Base-by-base conservation (phyloP, 2,329 filamentous ascomycete genomes). In the Escovopsis sp. region DNA sequence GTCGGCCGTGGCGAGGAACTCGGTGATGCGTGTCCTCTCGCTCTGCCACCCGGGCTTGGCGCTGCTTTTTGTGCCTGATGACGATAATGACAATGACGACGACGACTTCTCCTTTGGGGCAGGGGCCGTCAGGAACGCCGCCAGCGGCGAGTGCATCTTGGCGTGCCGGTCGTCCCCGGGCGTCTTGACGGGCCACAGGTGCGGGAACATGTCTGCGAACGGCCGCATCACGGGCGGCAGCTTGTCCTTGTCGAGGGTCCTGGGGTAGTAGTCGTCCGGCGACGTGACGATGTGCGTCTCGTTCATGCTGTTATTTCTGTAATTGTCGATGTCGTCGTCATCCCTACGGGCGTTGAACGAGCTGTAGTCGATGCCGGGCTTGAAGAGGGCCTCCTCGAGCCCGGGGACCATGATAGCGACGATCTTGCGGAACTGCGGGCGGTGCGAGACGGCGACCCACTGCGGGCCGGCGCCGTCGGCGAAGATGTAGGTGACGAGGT, bases 371-470 rank as follows among this genome's bases (percentile, higher is more conserved):
- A 68, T 63, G 27, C 57, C 51, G 11, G 72, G 67, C 53, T 80
- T 73, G 59, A 96, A 93, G 81, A 96, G 90, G 42, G 76, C 80
- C 48, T 84, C 72, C 52, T 96, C 88, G 17, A 98, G 61, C 0
- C 90, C 90, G 10, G 90, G 90, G 10, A 94, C 76, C 81, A 94
- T 88, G 44, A 98, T 62, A 28, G 83, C 72, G 21, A 96, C 87
- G 21, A 92, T 79, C 58, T 90, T 92, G 43, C 73, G 63, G 46
- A 81, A 75, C 39, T 75, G 65, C 5, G 71, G 68, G 31, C 76
- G 66, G 47, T 80, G 68, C 39, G 63, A 63, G 33, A 80, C 66
- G 31, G 68, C 65, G 31, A 80, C 64, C 72, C 76, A 81, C 45
- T 76, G 70, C 12, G 76, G 76, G 2, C 70, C 66, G 2, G 66